Percentiles rank a stretch among this genome's conserved stretches.
Evolutionary conservation across 1,284 basidiomycete genomes (phyloP).

Genomic region (Athelia sp.): DNA sequence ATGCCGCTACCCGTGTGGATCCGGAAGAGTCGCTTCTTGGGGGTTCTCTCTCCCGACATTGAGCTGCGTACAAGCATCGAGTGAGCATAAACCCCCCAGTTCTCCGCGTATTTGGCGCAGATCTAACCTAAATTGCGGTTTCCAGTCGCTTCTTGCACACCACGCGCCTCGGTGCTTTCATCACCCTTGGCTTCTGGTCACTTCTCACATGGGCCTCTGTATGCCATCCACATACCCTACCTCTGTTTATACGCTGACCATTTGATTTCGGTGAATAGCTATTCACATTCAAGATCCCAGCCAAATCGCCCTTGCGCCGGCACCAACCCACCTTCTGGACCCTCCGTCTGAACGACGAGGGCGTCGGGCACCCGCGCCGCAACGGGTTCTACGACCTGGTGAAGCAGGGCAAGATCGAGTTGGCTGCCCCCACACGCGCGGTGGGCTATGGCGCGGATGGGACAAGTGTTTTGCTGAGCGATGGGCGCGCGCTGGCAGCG

Average conservation of each 20-base stretch:
- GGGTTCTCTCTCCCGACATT: slow-evolving; percentile 32
- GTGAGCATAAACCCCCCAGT: slow-evolving; percentile 15
- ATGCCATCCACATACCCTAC: slow-evolving; percentile 2
- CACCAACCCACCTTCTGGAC: slow-evolving; percentile 42
- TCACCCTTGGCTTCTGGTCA: slow-evolving; percentile 34
- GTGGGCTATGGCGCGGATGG: slow-evolving; percentile 33
- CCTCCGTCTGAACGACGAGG: slow-evolving; percentile 46
- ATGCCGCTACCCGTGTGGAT: slow-evolving; percentile 39
- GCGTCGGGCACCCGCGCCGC: slow-evolving; percentile 28
- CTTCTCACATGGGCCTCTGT: slow-evolving; percentile 27
- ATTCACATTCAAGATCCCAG: slow-evolving; percentile 30
- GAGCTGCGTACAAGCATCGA: slow-evolving; percentile 32
- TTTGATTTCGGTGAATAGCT: slow-evolving; percentile 24
- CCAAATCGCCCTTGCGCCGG: slow-evolving; percentile 38
- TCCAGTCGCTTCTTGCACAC: slow-evolving; percentile 36
- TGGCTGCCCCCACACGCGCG: slow-evolving; percentile 38
- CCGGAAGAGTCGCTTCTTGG: slow-evolving; percentile 49
- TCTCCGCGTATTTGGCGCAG: no score
- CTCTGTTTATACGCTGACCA: slow-evolving; percentile 3
- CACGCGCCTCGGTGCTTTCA: slow-evolving; percentile 34
- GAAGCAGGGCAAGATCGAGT: slow-evolving; percentile 36
- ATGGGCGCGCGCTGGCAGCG: slow-evolving; percentile 34
- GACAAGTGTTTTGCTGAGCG: slow-evolving; percentile 31
- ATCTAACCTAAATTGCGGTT: no score
- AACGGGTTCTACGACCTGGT: slow-evolving; percentile 35